phyloP scores from a whole-genome alignment of 164 flowering plant genomes.

The Santalum album region DNA sequence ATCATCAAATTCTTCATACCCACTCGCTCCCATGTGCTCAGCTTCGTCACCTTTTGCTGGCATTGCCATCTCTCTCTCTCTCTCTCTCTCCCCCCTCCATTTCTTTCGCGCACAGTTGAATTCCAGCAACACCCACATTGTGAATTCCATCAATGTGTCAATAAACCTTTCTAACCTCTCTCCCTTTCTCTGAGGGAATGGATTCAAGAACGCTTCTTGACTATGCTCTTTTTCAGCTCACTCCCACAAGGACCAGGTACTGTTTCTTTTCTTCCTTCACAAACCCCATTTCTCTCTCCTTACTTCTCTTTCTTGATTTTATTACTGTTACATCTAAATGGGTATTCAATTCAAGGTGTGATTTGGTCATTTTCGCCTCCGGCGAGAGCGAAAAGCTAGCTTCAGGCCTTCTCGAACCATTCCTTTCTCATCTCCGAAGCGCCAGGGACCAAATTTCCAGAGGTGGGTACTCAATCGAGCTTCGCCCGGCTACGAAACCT shows the following conservation, averaged over 20 bases:
- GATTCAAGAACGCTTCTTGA: constrained; percentile 36
- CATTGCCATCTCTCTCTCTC: constrained; percentile 7
- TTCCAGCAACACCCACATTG: neutral
- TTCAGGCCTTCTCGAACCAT: constrained; percentile 70
- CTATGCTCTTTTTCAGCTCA: constrained; percentile 72
- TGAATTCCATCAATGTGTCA: neutral
- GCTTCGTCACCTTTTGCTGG: constrained; percentile 15
- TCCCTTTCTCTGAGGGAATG: constrained; percentile 17
- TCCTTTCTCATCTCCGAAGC: constrained; percentile 45
- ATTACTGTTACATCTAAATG: constrained; percentile 4
- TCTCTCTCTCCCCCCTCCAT: constrained; percentile 3
- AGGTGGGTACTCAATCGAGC: constrained; percentile 83
- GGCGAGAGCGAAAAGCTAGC: constrained; percentile 62
- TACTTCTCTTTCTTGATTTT: neutral
- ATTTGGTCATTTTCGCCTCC: constrained; percentile 61
- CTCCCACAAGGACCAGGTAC: constrained; percentile 91
- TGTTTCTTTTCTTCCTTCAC: neutral
- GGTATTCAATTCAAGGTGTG: constrained; percentile 46
- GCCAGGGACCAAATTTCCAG: constrained; percentile 76
- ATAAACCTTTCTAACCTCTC: constrained; percentile 1
- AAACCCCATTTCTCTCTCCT: neutral
- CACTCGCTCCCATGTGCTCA: constrained; percentile 16
- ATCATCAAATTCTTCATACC: too few species aligned
- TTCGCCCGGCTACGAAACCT: constrained; percentile 29
- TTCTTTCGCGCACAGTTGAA: neutral